These are phyloP conservation scores for Coprinopsis marcescibilis DNA, from an alignment of 768 basidiomycete species.

Conservation along the genomic window DNA sequence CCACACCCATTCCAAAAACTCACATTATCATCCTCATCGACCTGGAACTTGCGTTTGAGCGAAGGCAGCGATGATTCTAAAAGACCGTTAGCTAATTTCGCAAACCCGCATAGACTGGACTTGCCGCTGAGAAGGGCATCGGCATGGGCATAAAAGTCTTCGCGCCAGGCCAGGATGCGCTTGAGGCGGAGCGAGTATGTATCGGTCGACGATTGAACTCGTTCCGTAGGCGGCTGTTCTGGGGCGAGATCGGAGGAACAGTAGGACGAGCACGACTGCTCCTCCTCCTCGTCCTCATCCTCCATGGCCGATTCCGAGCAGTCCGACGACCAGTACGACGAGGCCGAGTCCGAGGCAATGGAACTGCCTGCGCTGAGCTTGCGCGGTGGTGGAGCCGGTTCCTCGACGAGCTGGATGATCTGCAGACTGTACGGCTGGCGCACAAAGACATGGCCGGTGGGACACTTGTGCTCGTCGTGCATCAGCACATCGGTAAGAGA, in stretches of 20 bases:
- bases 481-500: slow-evolving; percentile 14
- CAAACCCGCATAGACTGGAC: slow-evolving; percentile 14
- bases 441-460: slow-evolving; percentile 38
- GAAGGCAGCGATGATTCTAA: slow-evolving; percentile 28
- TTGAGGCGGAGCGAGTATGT: slow-evolving; percentile 52
- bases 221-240: too few species aligned
- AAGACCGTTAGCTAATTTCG: slow-evolving; percentile 10
- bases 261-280: slow-evolving; percentile 54
- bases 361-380: slow-evolving; percentile 21
- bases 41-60: slow-evolving; percentile 47
- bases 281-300: slow-evolving; percentile 37
- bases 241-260: slow-evolving; percentile 59
- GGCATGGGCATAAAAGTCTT: slow-evolving; percentile 44
- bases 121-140: slow-evolving; percentile 35
- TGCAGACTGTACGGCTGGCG: slow-evolving; percentile 47
- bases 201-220: slow-evolving; percentile 32
- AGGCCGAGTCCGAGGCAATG: slow-evolving; percentile 23
- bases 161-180: slow-evolving; percentile 70
- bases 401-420: slow-evolving; percentile 74
- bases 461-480: slow-evolving; percentile 27
- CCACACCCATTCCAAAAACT: slow-evolving; percentile 13
- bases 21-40: slow-evolving; percentile 36
- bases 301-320: slow-evolving; percentile 27
- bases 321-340: too few species aligned
- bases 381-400: slow-evolving; percentile 50